These are phyloP conservation scores for Globisporangium splendens DNA, from an alignment of 352 stramenopile genomes.

Conservation along the genomic window DNA sequence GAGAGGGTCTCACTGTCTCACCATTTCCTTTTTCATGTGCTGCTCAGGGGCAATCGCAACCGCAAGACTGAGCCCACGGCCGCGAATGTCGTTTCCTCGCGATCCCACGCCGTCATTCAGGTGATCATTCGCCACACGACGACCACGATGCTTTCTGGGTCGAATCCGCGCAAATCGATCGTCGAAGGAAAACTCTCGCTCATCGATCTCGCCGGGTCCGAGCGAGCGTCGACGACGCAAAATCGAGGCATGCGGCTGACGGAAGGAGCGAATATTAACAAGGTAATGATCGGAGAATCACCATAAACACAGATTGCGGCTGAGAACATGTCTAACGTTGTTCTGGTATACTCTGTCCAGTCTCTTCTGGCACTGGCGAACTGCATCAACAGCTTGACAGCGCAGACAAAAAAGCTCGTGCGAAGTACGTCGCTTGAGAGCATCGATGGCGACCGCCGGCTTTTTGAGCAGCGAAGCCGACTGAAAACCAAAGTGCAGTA, in stretches of 20 bases:
- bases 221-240: conserved; percentile 76
- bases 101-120: conserved; percentile 84
- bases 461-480: conserved; percentile 22
- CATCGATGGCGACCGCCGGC: conserved; percentile 15
- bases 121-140: conserved; percentile 59
- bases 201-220: conserved; percentile 81
- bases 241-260: conserved; percentile 61
- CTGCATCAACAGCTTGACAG: conserved; percentile 85
- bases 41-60: conserved; percentile 40
- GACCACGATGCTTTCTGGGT: conserved; percentile 43
- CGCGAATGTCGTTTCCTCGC: conserved; percentile 77
- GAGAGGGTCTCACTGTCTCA: too few relatives aligned
- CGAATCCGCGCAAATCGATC: conserved; percentile 44
- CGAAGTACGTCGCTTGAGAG: conserved; percentile 34
- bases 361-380: conserved; percentile 82
- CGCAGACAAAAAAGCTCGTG: conserved; percentile 25
- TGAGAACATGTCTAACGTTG: background rate
- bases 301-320: too few relatives aligned
- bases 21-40: background rate
- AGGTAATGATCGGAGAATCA: conserved; percentile 19
- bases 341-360: conserved; percentile 10
- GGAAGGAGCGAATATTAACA: conserved; percentile 69
- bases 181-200: conserved; percentile 78
- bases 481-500: conserved; percentile 65
- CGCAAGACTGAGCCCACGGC: conserved; percentile 67